phyloP scores from a whole-genome alignment of 257 asterid species.

The Solanum medicagineum region DNA sequence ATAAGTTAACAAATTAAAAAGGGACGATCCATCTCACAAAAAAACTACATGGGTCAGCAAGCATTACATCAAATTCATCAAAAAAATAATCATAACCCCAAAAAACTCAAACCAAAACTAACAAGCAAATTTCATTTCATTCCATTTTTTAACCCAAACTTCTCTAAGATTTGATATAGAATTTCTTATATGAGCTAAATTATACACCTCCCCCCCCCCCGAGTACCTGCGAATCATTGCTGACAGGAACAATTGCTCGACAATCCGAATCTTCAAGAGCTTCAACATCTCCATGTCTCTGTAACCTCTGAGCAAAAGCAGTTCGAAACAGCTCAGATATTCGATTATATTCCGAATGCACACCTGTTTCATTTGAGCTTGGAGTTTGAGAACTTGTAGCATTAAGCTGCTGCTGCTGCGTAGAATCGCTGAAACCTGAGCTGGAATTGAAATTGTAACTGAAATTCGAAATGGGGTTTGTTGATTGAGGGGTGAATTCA shows the following conservation, averaged over 20 bases:
- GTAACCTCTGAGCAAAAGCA: slow-evolving; percentile 14
- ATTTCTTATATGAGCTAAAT: not conserved
- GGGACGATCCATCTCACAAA: not conserved
- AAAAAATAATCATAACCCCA: not conserved
- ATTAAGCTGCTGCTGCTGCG: not conserved
- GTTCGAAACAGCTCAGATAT: slow-evolving; percentile 36
- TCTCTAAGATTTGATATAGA: not conserved
- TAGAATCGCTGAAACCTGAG: not conserved
- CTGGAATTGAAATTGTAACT: not conserved
- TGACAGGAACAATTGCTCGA: slow-evolving; percentile 38
- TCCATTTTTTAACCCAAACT: not conserved
- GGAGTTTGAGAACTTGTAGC: not conserved
- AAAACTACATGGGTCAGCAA: not conserved
- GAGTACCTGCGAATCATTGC: slow-evolving; percentile 6
- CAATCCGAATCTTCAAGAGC: slow-evolving; percentile 2
- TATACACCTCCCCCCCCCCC: not conserved
- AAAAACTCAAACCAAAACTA: not conserved
- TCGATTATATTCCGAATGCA: slow-evolving; percentile 17
- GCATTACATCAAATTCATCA: not conserved
- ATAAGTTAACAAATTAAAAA: not conserved
- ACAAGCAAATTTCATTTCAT: not conserved
- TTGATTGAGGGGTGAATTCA: not conserved
- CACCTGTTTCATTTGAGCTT: not conserved
- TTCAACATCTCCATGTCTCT: not conserved
- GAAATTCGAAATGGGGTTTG: not conserved